Evolutionary conservation across 257 asterid genomes (phyloP), one percentile per base, ranked within the genome.

Genomic region (Rhazya stricta): DNA sequence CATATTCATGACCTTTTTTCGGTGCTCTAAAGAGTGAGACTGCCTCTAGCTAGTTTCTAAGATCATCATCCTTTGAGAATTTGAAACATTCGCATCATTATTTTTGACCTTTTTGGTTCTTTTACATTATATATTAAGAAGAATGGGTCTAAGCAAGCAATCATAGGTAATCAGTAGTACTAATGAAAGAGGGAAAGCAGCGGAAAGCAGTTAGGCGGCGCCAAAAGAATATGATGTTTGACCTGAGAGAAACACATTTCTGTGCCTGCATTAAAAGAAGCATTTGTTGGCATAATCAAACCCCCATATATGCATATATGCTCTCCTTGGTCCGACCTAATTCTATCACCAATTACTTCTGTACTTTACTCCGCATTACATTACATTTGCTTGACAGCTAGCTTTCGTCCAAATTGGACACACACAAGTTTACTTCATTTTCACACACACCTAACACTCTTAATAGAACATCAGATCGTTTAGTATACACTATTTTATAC

Each of bases 141-240:
- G 27, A 9, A 13, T 42, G 18, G 18, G 9, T 27, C 15, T 7
- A 36, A 11, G 66, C 63, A 36, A 11, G 66, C 63, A 75, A 75
- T 67, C 36, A 75, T 51, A 37, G n/a, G 25, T 16, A 42, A 68
- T 37, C 21, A n/a, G n/a, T n/a, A n/a, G n/a, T n/a, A 39, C 48
- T 42, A 41, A 29, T 30, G 32, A 53, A 29, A 41, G 6, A 37
- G 73, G n/a, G 46, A 53, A 65, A 76, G 27, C 46, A 19, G 32
- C 41, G 53, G 18, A 53, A 58, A 46, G 69, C 54, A 56, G 34
- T 12, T 21, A 57, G 1, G 54, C 73, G 51, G 67, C 67, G 67
- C 68, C 67, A 15, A 60, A 76, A 39, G 68, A 32, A 67, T 11
- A 32, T 51, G 75, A 53, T 32, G 25, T 54, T 56, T 56, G 76